Conservation (phyloP, 257 asterid genomes). For the Solanum sejunctum region DNA sequence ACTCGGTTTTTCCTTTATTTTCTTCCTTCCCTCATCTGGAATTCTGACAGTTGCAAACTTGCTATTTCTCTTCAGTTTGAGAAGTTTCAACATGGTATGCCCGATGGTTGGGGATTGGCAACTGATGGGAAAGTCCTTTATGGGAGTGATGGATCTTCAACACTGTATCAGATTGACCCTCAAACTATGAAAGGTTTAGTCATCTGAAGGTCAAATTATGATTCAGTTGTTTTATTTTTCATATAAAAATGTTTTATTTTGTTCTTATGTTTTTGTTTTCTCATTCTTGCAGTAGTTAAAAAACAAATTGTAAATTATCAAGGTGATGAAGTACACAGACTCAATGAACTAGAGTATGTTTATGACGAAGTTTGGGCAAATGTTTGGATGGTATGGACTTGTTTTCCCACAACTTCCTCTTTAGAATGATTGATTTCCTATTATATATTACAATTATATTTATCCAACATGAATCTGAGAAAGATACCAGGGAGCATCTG, state of each 20-base stretch:
- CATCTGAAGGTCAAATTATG: conserved; percentile 5
- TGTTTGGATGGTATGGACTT: conserved; percentile 55
- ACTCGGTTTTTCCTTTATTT: neutral
- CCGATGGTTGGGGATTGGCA: conserved; percentile 98
- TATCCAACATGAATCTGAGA: neutral
- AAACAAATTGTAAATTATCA: conserved; percentile 56
- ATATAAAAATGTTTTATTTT: neutral
- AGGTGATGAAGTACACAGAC: conserved; percentile 63
- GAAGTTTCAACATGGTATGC: conserved; percentile 56
- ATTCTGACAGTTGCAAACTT: neutral
- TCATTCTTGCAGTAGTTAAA: conserved; percentile 34
- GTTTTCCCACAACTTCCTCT: neutral
- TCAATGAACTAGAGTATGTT: conserved; percentile 84
- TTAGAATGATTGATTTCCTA: neutral
- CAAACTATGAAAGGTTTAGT: conserved; percentile 54
- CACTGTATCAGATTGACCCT: conserved; percentile 66
- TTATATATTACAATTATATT: neutral
- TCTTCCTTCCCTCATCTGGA: neutral
- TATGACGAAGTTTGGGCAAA: conserved; percentile 96
- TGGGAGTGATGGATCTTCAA: conserved; percentile 91
- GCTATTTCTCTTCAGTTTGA: conserved; percentile 32
- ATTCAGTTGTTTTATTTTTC: neutral
- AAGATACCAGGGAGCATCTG: neutral
- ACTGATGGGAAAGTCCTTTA: conserved; percentile 65
- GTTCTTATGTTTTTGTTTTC: neutral